Evolutionary conservation across 306 rosid genomes (phyloP).

Genomic region (Argentina anserina): DNA sequence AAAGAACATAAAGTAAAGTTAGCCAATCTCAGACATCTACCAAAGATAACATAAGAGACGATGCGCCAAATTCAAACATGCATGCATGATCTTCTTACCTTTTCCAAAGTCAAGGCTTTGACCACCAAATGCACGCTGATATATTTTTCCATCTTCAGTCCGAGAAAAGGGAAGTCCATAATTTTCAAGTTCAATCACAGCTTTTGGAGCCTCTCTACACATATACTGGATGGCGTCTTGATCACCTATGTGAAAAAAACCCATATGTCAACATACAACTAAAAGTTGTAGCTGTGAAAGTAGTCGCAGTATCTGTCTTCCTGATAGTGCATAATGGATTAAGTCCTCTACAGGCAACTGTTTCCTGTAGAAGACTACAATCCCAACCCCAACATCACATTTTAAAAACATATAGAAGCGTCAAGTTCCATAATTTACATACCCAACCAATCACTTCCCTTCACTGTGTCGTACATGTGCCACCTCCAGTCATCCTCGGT

Average conservation of each 20-base stretch:
- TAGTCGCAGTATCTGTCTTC: neutral
- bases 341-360: neutral
- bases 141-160: constrained; percentile 84
- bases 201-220: constrained; percentile 97
- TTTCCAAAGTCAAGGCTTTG: constrained; percentile 92
- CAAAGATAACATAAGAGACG: constrained; percentile 2
- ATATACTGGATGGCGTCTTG: constrained; percentile 96
- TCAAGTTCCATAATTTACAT: constrained; percentile 8
- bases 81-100: constrained; percentile 39
- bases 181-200: constrained; percentile 88
- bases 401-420: neutral
- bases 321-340: neutral
- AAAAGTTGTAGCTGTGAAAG: neutral
- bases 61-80: constrained; percentile 10
- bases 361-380: neutral
- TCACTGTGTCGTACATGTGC: constrained; percentile 97
- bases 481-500: constrained; percentile 96
- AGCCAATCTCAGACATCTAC: constrained; percentile 22
- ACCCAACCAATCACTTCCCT: constrained; percentile 98
- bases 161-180: constrained; percentile 87
- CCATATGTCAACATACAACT: constrained; percentile 12
- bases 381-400: neutral
- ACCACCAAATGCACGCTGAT: constrained; percentile 97
- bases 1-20: constrained; percentile 22
- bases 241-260: constrained; percentile 54